These are phyloP conservation scores for Aspergillus pseudoterreus DNA, from an alignment of 2,329 filamentous ascomycete species.

Conservation along the genomic window DNA sequence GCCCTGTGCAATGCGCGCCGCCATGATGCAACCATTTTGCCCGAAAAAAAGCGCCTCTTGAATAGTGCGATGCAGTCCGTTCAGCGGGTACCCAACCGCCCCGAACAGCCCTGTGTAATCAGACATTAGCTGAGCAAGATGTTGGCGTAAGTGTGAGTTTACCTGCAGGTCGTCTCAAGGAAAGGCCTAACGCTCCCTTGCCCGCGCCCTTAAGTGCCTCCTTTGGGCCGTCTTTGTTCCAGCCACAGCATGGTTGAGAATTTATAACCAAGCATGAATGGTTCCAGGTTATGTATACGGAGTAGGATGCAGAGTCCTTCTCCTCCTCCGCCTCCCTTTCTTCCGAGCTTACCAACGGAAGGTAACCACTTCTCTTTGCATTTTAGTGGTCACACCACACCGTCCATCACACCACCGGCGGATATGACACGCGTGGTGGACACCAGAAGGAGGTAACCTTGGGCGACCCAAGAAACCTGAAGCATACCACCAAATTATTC, in stretches of 20 bases:
- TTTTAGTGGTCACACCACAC: background rate
- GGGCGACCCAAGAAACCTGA: no score
- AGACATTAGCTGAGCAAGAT: background rate
- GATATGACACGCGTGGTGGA: background rate
- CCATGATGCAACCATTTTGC: background rate
- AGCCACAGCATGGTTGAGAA: background rate
- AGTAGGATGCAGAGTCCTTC: background rate
- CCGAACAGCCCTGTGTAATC: background rate
- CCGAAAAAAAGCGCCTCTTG: background rate
- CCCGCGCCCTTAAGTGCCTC: background rate
- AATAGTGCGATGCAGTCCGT: background rate
- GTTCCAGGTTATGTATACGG: background rate
- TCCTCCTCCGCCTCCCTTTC: background rate
- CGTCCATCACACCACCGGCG: background rate
- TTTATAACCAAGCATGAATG: background rate
- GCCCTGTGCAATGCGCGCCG: background rate
- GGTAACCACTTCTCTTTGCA: background rate
- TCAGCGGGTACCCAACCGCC: background rate
- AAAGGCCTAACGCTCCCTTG: background rate
- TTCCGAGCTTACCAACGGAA: background rate
- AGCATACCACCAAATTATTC: no score
- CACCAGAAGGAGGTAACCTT: no score
- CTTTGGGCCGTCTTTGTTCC: background rate
- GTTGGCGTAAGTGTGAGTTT: background rate
- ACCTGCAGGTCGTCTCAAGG: background rate